A percentile compares a stretch with the other conserved stretches of the same genome.
These are phyloP conservation scores for Thielaviopsis euricoi DNA, from an alignment of 2,329 filamentous ascomycete genomes.

Conservation along the genomic window DNA sequence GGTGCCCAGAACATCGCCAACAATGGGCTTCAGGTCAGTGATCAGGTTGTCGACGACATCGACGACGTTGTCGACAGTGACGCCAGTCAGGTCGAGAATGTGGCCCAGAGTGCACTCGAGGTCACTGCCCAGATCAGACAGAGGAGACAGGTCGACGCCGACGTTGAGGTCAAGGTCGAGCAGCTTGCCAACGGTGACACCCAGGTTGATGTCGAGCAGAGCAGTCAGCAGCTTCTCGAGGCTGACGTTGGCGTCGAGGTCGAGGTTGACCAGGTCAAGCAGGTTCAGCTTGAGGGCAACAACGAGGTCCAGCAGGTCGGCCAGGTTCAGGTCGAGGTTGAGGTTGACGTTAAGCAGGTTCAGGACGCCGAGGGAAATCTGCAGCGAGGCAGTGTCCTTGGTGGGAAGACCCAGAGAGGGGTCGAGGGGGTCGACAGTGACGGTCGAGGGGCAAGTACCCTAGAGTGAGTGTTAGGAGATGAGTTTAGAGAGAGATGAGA, in stretches of 20 bases:
- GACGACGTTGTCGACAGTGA: constrained; percentile 2
- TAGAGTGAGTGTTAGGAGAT: background rate
- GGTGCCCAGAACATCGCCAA: constrained; percentile 1
- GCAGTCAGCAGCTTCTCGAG: constrained; percentile 9
- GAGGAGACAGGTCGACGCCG: background rate
- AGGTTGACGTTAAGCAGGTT: background rate
- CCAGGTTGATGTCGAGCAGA: constrained; percentile 9
- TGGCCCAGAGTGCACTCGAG: constrained; percentile 4
- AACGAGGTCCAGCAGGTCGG: background rate
- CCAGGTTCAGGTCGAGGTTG: too few relatives aligned
- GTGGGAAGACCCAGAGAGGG: background rate
- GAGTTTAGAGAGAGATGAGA: background rate
- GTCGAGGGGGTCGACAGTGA: constrained; percentile 8
- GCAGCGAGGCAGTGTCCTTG: constrained; percentile 2
- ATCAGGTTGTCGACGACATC: constrained; percentile 3
- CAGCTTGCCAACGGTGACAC: constrained; percentile 3
- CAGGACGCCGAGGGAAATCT: constrained; percentile 6
- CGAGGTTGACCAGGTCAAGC: constrained; percentile 2
- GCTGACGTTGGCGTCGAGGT: constrained; percentile 5
- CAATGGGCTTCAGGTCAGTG: constrained; percentile 1
- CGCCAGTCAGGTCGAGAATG: constrained; percentile 3
- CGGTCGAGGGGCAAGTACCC: background rate
- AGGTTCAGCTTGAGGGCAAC: background rate
- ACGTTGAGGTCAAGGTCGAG: constrained; percentile 5
- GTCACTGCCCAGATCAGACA: background rate